Evolutionary conservation across 73 alveolate genomes (phyloP), one percentile per base, ranked within the genome.

Genomic region (Paramecium primaurelia): DNA sequence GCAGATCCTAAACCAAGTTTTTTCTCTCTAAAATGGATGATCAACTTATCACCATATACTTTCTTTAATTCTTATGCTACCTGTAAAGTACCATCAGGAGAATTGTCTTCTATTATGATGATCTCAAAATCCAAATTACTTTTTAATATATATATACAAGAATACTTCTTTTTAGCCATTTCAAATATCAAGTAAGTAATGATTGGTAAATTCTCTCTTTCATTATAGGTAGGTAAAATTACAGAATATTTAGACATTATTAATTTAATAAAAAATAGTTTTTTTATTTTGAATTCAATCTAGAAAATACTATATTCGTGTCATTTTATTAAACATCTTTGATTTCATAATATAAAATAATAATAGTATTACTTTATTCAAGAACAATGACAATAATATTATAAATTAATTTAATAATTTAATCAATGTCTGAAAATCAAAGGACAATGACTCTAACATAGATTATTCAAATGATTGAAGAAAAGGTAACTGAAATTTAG

Each of bases 1-100:
- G 99, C 99, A 28, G 98, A 88, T 20, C 99, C 99, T 44, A 98
- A 98, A 44, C 99, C 99, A 54, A 98, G 42, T 93, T 98, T 98
- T 6, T 99, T 99, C 22, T 99, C 99, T 77, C 99, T 92, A 20
- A 93, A 94, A 59, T 90, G 97, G 40, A 98, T 71, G 47, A 89
- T 83, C 90, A 98, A 95, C 68, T 92, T 96, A 32, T 95, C 94
- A 37, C 99, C 99, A 93, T 95, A 98, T 80, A 98, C 37, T 88
- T 92, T 93, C 93, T 97, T 96, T 88, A 98, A 95, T 75, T 95
- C 97, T 69, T 85, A 64, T 60, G 96, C 99, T 40, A 96, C 99
- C 2, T 94, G 97, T 37, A 95, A 89, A 51, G 99, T 98, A 84
- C 97, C 97, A 93, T 98, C 99, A 14, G 99, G 99, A 28, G 98